Percentiles rank a stretch among this genome's conserved stretches.
Evolutionary conservation across 768 basidiomycete species (phyloP).

Genomic region (Suillus placidus): DNA sequence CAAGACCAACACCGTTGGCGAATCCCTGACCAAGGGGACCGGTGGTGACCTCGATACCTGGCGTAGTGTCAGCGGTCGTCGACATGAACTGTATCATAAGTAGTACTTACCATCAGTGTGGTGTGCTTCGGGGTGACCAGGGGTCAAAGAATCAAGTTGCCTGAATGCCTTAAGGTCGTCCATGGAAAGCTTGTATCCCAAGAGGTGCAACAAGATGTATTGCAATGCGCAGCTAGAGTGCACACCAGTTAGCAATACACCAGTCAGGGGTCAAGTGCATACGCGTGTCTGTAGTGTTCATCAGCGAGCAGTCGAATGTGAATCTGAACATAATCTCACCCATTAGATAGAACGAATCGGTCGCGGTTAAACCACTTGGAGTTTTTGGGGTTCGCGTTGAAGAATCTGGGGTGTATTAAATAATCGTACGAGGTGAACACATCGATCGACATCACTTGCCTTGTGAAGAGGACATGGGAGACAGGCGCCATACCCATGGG

Average conservation of each 20-base stretch:
- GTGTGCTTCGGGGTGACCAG: conserved; percentile 86
- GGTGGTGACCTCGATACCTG: conserved; percentile 88
- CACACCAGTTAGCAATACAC: conserved; percentile 13
- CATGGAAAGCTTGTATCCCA: conserved; percentile 89
- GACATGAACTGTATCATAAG: conserved; percentile 7
- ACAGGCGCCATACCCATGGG: conserved; percentile 93
- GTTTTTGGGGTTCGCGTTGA: conserved; percentile 87
- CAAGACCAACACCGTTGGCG: conserved; percentile 90
- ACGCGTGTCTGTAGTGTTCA: conserved; percentile 65
- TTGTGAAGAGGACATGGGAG: conserved; percentile 78
- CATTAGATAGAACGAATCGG: conserved; percentile 96
- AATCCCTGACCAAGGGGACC: conserved; percentile 96
- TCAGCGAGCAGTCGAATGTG: conserved; percentile 16
- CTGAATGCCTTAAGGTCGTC: conserved; percentile 95
- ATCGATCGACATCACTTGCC: conserved; percentile 41
- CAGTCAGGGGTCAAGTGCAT: conserved; percentile 34
- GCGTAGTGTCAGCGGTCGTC: conserved; percentile 7
- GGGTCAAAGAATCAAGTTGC: conserved; percentile 86
- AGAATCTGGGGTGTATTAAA: conserved; percentile 52
- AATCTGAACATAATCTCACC: conserved; percentile 51
- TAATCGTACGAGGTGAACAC: neutral
- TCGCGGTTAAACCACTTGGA: conserved; percentile 96
- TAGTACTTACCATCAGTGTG: conserved; percentile 58
- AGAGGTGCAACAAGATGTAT: conserved; percentile 88
- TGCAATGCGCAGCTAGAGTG: conserved; percentile 82